Conservation (phyloP, 169 alveolate species). For the Cryptosporidium sp. region DNA sequence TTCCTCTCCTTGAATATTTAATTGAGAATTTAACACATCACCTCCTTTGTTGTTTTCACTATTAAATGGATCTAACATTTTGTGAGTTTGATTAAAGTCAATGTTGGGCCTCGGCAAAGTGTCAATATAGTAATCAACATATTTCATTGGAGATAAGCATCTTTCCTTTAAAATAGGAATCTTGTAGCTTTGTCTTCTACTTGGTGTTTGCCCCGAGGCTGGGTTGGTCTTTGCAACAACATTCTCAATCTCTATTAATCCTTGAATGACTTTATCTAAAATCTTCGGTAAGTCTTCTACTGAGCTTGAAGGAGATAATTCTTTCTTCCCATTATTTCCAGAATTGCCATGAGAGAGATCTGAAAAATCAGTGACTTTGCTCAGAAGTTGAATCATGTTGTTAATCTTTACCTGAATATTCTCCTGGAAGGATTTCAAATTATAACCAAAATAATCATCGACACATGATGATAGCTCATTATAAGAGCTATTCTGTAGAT, state of each 20-base stretch:
- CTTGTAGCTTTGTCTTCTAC: conserved; percentile 17
- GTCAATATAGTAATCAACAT: conserved; percentile 34
- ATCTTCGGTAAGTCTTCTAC: not conserved
- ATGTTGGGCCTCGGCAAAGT: conserved; percentile 36
- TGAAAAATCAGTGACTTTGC: not conserved
- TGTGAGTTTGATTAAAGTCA: conserved; percentile 51
- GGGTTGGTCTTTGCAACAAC: not conserved
- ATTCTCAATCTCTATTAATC: conserved; percentile 15
- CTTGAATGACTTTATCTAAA: not conserved
- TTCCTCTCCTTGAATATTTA: not conserved
- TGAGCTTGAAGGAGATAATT: not conserved
- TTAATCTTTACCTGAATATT: not conserved
- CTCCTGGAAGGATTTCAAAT: not conserved
- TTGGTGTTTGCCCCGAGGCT: conserved; percentile 31
- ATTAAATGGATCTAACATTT: conserved; percentile 50
- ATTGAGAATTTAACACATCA: not conserved
- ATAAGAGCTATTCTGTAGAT: conserved; percentile 33
- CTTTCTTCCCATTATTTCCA: not conserved
- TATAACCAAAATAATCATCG: conserved; percentile 17
- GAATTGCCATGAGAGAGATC: not conserved
- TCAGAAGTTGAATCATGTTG: not conserved
- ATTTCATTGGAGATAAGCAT: conserved; percentile 59
- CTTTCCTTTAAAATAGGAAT: conserved; percentile 32
- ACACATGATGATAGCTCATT: conserved; percentile 36
- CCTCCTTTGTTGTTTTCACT: not conserved